Evolutionary conservation across 306 rosid genomes (phyloP).

Genomic region (Carpinus viminea): DNA sequence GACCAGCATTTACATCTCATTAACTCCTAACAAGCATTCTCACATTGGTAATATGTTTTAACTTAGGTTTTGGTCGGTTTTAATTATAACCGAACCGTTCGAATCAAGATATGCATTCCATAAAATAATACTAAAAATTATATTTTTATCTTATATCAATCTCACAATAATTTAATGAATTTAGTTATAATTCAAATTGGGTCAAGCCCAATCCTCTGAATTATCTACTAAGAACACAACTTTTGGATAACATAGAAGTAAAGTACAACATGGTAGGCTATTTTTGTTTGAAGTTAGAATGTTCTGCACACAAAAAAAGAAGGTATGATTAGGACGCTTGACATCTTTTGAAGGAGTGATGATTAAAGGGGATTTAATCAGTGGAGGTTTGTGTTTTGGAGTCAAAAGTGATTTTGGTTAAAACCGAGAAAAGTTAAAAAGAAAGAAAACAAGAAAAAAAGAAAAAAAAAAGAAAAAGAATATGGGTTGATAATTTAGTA

Average conservation of each 20-base stretch:
- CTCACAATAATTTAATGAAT: too few relatives aligned
- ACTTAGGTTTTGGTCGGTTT: too few relatives aligned
- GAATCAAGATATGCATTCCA: too few relatives aligned
- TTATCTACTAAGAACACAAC: neutral
- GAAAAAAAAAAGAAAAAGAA: slow-evolving; percentile 17
- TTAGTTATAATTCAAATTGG: too few relatives aligned
- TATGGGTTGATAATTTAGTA: slow-evolving; percentile 24
- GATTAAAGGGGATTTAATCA: slow-evolving; percentile 48
- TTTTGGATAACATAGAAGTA: neutral
- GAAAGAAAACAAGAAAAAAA: neutral
- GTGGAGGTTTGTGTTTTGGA: slow-evolving; percentile 31
- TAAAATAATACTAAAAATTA: too few relatives aligned
- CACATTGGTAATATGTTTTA: too few relatives aligned
- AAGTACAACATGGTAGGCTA: too few relatives aligned
- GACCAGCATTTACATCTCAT: neutral
- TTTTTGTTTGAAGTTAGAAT: too few relatives aligned
- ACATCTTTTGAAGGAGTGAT: slow-evolving; percentile 35
- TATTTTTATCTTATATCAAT: too few relatives aligned
- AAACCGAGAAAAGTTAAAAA: slow-evolving; percentile 32
- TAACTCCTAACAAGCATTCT: neutral
- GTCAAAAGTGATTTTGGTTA: slow-evolving; percentile 63
- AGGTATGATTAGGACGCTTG: slow-evolving; percentile 32
- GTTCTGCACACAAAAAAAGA: neutral
- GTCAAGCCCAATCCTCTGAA: too few relatives aligned
- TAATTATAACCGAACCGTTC: too few relatives aligned